phyloP scores from a whole-genome alignment of 179 eudicot genomes.

The Silene noctiflora region DNA sequence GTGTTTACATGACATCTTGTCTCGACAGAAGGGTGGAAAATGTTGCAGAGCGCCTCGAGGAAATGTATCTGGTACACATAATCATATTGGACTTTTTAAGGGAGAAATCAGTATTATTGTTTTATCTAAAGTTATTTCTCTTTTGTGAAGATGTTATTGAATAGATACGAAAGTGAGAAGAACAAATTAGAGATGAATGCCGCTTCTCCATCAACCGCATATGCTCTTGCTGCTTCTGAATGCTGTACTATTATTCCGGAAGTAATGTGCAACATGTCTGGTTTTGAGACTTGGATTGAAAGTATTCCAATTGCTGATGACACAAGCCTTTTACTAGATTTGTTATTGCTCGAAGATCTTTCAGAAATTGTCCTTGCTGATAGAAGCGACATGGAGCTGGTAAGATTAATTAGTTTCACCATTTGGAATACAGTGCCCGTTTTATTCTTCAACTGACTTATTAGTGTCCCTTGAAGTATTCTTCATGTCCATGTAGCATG shows the following conservation, averaged over 20 bases:
- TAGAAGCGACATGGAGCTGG: slow-evolving; percentile 36
- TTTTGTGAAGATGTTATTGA: slow-evolving; percentile 51
- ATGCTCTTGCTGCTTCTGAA: slow-evolving; percentile 27
- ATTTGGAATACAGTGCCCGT: neutral
- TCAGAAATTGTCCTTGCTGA: slow-evolving; percentile 46
- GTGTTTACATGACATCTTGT: slow-evolving; percentile 64
- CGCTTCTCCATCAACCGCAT: slow-evolving; percentile 28
- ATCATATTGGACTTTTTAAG: neutral
- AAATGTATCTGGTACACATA: slow-evolving; percentile 65
- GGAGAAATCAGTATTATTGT: neutral
- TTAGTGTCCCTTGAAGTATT: neutral
- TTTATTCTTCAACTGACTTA: neutral
- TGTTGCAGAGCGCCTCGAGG: slow-evolving; percentile 49
- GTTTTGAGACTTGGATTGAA: slow-evolving; percentile 61
- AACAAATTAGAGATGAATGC: slow-evolving; percentile 38
- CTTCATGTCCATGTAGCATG: neutral
- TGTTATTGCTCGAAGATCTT: slow-evolving; percentile 63
- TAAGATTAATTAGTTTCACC: slow-evolving; percentile 28
- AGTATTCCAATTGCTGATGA: slow-evolving; percentile 59
- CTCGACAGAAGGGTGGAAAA: slow-evolving; percentile 37
- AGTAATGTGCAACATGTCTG: slow-evolving; percentile 41
- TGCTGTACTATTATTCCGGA: slow-evolving; percentile 62
- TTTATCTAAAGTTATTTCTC: slow-evolving; percentile 6
- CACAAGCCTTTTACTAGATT: slow-evolving; percentile 60
- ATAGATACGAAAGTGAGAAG: slow-evolving; percentile 55